These are phyloP conservation scores for Bryum argenteum DNA, from an alignment of 225 moss, liverwort and hornwort species.

Conservation along the genomic window DNA sequence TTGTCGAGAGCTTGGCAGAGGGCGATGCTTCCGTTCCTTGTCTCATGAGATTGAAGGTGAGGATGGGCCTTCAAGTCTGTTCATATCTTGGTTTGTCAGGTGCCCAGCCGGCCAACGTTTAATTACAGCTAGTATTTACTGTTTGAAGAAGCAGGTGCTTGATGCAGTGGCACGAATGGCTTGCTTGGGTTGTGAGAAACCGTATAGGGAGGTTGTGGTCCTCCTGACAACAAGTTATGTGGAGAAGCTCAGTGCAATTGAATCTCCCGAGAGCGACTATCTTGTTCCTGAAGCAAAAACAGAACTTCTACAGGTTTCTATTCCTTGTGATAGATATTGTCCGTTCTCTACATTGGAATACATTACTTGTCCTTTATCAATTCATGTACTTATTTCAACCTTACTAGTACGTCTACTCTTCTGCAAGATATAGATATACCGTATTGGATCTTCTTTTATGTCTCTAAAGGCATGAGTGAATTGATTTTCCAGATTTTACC, in stretches of 20 bases:
- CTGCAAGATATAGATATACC: conserved; percentile 14
- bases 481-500: conserved; percentile 62
- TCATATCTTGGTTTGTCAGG: conserved; percentile 1
- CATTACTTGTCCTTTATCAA: background rate
- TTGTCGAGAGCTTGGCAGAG: conserved; percentile 81
- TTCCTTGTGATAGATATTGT: conserved; percentile 5
- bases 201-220: conserved; percentile 81
- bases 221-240: conserved; percentile 70
- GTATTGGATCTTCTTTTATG: background rate
- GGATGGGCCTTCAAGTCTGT: conserved; percentile 2
- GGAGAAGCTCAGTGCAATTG: conserved; percentile 66
- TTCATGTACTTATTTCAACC: conserved; percentile 5
- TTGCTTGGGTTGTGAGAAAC: conserved; percentile 78
- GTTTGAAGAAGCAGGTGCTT: conserved; percentile 57
- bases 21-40: conserved; percentile 75
- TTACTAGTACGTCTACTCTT: background rate
- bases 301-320: conserved; percentile 69
- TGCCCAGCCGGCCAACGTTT: background rate
- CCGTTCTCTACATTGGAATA: background rate
- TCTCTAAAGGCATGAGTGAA: conserved; percentile 5
- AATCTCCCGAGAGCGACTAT: conserved; percentile 54
- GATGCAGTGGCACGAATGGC: conserved; percentile 82
- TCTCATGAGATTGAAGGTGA: conserved; percentile 75
- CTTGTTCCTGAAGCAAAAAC: conserved; percentile 68
- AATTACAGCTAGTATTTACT: background rate